A percentile compares a stretch with the other conserved stretches of the same genome.
Conservation (phyloP, 495 filamentous ascomycete species). For the Penicillium salamii region DNA sequence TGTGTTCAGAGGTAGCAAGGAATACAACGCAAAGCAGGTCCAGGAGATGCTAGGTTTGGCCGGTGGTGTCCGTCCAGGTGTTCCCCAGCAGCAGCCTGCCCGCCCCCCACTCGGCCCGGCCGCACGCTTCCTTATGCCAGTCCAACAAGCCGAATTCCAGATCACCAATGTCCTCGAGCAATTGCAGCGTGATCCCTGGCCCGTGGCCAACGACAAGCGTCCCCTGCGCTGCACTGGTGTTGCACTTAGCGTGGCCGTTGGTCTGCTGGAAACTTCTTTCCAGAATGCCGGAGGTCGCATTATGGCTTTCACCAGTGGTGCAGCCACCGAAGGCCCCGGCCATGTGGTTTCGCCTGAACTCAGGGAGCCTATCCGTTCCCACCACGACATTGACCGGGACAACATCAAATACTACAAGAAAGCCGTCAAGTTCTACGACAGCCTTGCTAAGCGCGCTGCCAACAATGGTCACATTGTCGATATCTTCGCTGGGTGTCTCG, state of each 20-base stretch:
- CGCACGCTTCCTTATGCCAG: conserved; percentile 88
- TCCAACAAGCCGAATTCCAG: conserved; percentile 96
- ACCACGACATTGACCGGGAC: conserved; percentile 98
- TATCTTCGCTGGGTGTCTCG: conserved; percentile 96
- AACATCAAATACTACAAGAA: conserved; percentile 99
- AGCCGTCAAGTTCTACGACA: conserved; percentile 98
- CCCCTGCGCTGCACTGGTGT: conserved; percentile 93
- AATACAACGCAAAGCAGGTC: conserved; percentile 93
- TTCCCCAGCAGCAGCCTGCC: conserved; percentile 64
- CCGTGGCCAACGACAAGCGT: conserved; percentile 90
- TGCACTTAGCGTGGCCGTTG: conserved; percentile 90
- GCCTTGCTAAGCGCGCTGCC: conserved; percentile 89
- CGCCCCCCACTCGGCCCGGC: conserved; percentile 78
- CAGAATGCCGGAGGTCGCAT: conserved; percentile 92
- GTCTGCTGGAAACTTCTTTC: conserved; percentile 89
- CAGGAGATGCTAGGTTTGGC: conserved; percentile 94
- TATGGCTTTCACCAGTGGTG: conserved; percentile 96
- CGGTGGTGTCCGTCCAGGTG: conserved; percentile 68
- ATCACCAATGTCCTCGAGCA: conserved; percentile 96
- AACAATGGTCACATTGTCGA: conserved; percentile 98
- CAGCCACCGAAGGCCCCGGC: conserved; percentile 93
- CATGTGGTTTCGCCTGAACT: conserved; percentile 97
- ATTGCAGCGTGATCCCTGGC: conserved; percentile 97
- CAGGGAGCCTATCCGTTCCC: conserved; percentile 94
- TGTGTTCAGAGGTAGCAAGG: conserved; percentile 97